These are phyloP conservation scores for Gossypium longicalyx DNA, from an alignment of 345 rosid genomes.

Conservation along the genomic window DNA sequence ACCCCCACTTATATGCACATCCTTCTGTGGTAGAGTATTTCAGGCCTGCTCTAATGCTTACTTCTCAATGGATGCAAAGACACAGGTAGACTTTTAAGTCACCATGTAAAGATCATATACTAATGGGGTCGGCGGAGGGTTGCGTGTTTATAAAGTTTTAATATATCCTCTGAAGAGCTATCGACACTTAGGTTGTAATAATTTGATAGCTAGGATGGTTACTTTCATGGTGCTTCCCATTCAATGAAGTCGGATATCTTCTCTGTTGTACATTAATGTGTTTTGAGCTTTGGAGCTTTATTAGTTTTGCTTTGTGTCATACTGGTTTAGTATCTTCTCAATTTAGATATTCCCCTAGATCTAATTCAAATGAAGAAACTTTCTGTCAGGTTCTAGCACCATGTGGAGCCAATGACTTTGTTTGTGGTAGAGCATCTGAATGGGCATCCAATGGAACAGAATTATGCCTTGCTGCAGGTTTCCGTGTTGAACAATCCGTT, in stretches of 20 bases:
- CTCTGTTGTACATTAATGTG: neutral
- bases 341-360: conserved; percentile 6
- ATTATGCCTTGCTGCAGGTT: conserved; percentile 81
- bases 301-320: conserved; percentile 6
- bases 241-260: conserved; percentile 2
- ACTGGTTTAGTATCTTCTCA: neutral
- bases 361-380: conserved; percentile 20
- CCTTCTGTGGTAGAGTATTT: conserved; percentile 72
- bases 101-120: no score
- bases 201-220: neutral
- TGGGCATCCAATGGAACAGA: conserved; percentile 87
- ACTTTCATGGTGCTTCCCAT: conserved; percentile 1
- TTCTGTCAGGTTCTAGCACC: conserved; percentile 59
- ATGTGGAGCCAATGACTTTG: conserved; percentile 69
- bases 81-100: conserved; percentile 35
- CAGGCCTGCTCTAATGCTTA: conserved; percentile 78
- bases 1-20: conserved; percentile 70
- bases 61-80: conserved; percentile 73
- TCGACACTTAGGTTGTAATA: neutral
- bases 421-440: conserved; percentile 77
- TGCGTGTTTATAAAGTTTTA: neutral
- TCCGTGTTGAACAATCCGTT: conserved; percentile 43
- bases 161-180: neutral
- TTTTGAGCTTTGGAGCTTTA: neutral
- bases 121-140: neutral